A percentile compares a stretch with the other conserved stretches of the same genome.
phyloP scores from a whole-genome alignment of 495 filamentous ascomycete genomes.

The Apodospora peruviana region DNA sequence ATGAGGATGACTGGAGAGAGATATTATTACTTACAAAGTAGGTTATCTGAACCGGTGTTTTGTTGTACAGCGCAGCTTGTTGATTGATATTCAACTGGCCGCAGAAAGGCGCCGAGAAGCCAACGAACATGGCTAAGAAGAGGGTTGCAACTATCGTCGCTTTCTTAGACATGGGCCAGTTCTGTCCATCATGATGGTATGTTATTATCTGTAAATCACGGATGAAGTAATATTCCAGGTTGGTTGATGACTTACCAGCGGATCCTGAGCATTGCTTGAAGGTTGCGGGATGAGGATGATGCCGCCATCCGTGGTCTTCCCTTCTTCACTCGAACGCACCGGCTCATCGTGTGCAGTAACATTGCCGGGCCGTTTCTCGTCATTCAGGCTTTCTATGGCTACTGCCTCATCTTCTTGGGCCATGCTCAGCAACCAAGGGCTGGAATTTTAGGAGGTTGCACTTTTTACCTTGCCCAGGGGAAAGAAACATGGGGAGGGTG shows the following conservation, averaged over 20 bases:
- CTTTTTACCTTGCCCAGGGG: too few relatives aligned
- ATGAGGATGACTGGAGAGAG: not conserved
- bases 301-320: constrained; percentile 7
- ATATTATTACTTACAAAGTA: constrained; percentile 28
- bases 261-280: constrained; percentile 28
- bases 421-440: too few relatives aligned
- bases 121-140: constrained; percentile 48
- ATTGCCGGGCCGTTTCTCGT: too few relatives aligned
- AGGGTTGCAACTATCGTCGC: constrained; percentile 39
- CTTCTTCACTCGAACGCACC: too few relatives aligned
- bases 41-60: constrained; percentile 25
- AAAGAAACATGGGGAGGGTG: too few relatives aligned
- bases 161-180: constrained; percentile 37
- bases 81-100: constrained; percentile 23
- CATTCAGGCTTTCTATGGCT: too few relatives aligned
- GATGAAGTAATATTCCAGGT: not conserved
- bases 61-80: constrained; percentile 28
- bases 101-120: constrained; percentile 54
- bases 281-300: constrained; percentile 44
- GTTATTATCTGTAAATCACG: not conserved
- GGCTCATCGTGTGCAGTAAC: too few relatives aligned
- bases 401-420: too few relatives aligned
- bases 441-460: too few relatives aligned
- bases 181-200: constrained; percentile 7
- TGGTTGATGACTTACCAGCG: constrained; percentile 21